phyloP scores from a whole-genome alignment of 371 early-diverging fungal species.

The Mucor plumbeus region DNA sequence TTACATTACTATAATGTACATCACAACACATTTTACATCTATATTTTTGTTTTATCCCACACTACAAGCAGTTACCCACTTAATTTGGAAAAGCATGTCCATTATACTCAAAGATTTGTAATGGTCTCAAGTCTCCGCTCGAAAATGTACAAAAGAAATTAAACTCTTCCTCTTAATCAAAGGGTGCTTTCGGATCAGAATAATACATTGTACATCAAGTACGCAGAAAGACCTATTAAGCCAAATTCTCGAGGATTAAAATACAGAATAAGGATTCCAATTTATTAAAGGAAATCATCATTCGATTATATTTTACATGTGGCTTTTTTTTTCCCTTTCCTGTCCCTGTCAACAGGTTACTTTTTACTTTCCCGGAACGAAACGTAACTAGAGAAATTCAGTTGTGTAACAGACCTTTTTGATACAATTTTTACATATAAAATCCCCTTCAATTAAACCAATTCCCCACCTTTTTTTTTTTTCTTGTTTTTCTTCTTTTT shows the following conservation, averaged over 20 bases:
- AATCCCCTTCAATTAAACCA: constrained; percentile 5
- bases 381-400: constrained; percentile 30
- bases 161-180: background rate
- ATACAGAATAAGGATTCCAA: too few relatives aligned
- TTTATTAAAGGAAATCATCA: background rate
- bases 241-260: too few relatives aligned
- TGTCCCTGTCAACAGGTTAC: constrained; percentile 3
- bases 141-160: background rate
- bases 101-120: constrained; percentile 6
- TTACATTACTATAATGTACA: background rate
- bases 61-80: background rate
- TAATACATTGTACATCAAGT: background rate
- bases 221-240: too few relatives aligned
- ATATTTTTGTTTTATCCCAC: constrained; percentile 5
- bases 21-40: background rate
- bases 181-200: background rate
- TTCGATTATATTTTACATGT: background rate
- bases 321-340: background rate
- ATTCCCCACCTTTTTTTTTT: constrained; percentile 1
- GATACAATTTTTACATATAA: background rate
- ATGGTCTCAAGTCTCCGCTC: constrained; percentile 1
- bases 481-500: constrained; percentile 22
- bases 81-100: background rate
- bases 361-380: constrained; percentile 20
- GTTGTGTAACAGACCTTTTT: constrained; percentile 13